These are phyloP conservation scores for Tilletia walkeri DNA, from an alignment of 1,284 basidiomycete genomes.

Conservation along the genomic window DNA sequence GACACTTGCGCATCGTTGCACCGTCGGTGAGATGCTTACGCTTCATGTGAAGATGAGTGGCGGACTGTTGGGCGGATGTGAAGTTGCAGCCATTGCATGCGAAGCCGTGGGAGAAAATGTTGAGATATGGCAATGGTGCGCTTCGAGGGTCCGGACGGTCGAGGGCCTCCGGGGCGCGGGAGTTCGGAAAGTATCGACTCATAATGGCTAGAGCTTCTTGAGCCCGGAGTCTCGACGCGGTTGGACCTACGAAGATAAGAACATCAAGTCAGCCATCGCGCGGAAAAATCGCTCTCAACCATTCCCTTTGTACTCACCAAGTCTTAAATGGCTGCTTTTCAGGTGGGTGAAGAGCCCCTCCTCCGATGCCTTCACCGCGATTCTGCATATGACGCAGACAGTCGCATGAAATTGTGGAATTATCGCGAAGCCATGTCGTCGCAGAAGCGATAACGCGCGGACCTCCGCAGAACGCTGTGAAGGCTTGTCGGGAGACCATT, in stretches of 20 bases:
- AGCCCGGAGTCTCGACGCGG: neutral
- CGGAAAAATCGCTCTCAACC: neutral
- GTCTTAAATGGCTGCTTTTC: neutral
- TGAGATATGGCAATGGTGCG: constrained; percentile 2
- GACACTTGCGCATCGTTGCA: constrained; percentile 7
- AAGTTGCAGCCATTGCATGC: constrained; percentile 10
- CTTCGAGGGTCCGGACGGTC: neutral
- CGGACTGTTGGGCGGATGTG: constrained; percentile 1
- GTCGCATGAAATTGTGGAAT: neutral
- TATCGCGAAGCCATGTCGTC: constrained; percentile 1
- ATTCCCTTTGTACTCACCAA: neutral
- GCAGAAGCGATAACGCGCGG: neutral
- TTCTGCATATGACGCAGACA: neutral
- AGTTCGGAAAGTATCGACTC: neutral
- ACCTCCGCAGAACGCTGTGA: neutral
- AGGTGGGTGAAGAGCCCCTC: constrained; percentile 2
- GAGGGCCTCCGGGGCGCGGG: neutral
- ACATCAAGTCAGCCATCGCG: neutral
- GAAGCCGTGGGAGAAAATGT: constrained; percentile 8
- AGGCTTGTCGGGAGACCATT: neutral
- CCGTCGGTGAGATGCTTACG: neutral
- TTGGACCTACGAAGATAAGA: neutral
- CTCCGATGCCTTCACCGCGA: neutral
- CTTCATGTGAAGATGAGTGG: neutral
- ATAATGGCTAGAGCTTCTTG: neutral